Conservation (phyloP, 23 red algal genomes). For the Gracilaria gracilis region DNA sequence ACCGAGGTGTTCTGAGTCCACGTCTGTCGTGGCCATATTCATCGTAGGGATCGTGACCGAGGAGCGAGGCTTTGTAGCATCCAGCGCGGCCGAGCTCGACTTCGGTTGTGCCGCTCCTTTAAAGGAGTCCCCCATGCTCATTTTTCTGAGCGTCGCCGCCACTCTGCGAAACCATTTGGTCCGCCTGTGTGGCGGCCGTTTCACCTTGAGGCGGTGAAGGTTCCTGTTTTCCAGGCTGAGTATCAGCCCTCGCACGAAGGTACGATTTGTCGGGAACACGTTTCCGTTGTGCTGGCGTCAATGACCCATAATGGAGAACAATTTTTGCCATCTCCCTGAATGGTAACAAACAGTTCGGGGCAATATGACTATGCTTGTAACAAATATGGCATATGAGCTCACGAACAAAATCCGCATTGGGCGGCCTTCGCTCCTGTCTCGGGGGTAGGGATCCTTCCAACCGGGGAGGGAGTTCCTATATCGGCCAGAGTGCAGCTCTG, state of each 20-base stretch:
- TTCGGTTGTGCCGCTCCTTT: background rate
- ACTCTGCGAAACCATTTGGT: background rate
- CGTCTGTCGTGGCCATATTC: background rate
- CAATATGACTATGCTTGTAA: too few species aligned
- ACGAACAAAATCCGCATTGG: background rate
- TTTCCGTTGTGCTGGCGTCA: constrained; percentile 12
- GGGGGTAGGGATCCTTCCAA: background rate
- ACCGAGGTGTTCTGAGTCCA: background rate
- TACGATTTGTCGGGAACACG: background rate
- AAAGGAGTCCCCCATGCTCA: background rate
- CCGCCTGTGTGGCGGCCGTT: background rate
- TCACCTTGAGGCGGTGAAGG: background rate
- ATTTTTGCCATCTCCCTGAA: too few species aligned
- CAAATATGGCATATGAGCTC: too few species aligned
- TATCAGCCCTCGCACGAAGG: too few species aligned
- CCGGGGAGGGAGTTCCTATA: background rate
- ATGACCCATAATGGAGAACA: background rate
- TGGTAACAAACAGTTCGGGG: too few species aligned
- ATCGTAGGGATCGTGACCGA: background rate
- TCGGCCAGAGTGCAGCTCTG: background rate
- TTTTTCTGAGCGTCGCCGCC: too few species aligned
- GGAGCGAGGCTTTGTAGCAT: too few species aligned
- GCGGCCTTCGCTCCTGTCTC: background rate
- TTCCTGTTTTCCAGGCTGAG: background rate
- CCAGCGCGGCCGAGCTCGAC: background rate